Conservation (phyloP, 108 stramenopile species). For the Nannochloropsis gaditana region DNA sequence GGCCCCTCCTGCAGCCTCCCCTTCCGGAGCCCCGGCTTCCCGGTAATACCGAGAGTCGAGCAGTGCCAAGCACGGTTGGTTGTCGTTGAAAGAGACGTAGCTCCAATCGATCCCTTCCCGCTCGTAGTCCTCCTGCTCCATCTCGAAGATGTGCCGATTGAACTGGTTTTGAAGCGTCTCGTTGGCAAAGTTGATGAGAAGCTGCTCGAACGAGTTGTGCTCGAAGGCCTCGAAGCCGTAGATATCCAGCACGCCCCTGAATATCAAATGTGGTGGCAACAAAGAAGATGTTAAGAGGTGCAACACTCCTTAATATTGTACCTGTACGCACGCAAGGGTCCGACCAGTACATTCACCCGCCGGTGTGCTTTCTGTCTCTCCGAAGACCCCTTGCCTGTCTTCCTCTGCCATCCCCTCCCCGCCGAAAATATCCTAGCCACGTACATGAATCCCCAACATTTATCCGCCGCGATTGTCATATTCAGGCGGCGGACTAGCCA, state of each 20-base stretch:
- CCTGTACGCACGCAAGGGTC: not conserved
- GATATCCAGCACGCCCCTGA: constrained; percentile 91
- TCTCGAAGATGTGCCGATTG: constrained; percentile 88
- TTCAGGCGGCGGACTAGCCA: constrained; percentile 53
- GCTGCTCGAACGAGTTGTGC: constrained; percentile 86
- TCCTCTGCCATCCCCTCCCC: not conserved
- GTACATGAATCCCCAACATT: not conserved
- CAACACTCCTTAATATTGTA: not conserved
- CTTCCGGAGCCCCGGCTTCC: constrained; percentile 56
- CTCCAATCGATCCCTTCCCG: constrained; percentile 91
- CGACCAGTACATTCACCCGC: not conserved
- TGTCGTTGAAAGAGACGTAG: constrained; percentile 95
- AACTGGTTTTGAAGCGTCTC: constrained; percentile 85
- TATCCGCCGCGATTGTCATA: constrained; percentile 34
- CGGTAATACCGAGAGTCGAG: constrained; percentile 65
- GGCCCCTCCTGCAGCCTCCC: constrained; percentile 60
- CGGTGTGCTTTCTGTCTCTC: not conserved
- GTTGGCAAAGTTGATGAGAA: constrained; percentile 91
- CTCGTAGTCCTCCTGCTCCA: constrained; percentile 82
- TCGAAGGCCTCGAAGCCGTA: constrained; percentile 95
- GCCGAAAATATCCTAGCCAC: too few relatives aligned
- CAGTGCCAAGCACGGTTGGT: constrained; percentile 87
- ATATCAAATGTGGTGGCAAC: constrained; percentile 25
- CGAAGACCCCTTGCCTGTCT: not conserved
- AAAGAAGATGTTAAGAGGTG: not conserved